A percentile compares a stretch with the other conserved stretches of the same genome.
Conservation (phyloP, 805 yeast genomes). For the Starmerella apicola region DNA sequence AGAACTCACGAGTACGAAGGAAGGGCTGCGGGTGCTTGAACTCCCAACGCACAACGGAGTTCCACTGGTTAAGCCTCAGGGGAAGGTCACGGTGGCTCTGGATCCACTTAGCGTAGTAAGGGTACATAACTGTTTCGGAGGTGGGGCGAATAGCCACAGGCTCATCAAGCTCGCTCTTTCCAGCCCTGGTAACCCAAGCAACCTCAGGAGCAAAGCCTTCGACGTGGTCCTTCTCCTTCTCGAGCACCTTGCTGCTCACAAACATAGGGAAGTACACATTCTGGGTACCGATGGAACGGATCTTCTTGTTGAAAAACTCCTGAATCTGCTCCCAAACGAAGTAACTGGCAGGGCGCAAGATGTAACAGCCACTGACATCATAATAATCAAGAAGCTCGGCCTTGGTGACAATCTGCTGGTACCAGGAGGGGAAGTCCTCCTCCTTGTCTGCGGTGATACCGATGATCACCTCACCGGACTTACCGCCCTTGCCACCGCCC, state of each 20-base stretch:
- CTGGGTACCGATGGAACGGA: constrained; percentile 80
- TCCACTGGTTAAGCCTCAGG: constrained; percentile 94
- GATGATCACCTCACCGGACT: constrained; percentile 27
- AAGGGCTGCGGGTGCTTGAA: constrained; percentile 99
- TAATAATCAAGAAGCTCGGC: constrained; percentile 98
- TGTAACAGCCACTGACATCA: constrained; percentile 97
- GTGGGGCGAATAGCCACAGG: constrained; percentile 99
- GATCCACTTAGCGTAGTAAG: constrained; percentile 98
- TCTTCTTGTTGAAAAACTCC: constrained; percentile 65
- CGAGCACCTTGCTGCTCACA: constrained; percentile 82
- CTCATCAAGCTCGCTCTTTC: constrained; percentile 85
- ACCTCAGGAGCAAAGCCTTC: constrained; percentile 99
- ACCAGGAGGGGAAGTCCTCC: constrained; percentile 92
- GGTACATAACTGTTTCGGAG: constrained; percentile 98
- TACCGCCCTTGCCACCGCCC: constrained; percentile 14
- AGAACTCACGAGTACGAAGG: constrained; percentile 94
- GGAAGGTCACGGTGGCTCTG: constrained; percentile 98
- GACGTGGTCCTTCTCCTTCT: constrained; percentile 94
- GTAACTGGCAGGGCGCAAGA: constrained; percentile 91
- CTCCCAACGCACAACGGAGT: constrained; percentile 99
- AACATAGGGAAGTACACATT: constrained; percentile 99
- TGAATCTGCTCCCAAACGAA: constrained; percentile 91
- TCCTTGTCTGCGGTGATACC: constrained; percentile 94
- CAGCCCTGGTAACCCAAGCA: constrained; percentile 99
- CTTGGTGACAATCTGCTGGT: constrained; percentile 88